A percentile compares a stretch with the other conserved stretches of the same genome.
These are phyloP conservation scores for Aspergillus funiculosus DNA, from an alignment of 495 filamentous ascomycete species.

Conservation along the genomic window DNA sequence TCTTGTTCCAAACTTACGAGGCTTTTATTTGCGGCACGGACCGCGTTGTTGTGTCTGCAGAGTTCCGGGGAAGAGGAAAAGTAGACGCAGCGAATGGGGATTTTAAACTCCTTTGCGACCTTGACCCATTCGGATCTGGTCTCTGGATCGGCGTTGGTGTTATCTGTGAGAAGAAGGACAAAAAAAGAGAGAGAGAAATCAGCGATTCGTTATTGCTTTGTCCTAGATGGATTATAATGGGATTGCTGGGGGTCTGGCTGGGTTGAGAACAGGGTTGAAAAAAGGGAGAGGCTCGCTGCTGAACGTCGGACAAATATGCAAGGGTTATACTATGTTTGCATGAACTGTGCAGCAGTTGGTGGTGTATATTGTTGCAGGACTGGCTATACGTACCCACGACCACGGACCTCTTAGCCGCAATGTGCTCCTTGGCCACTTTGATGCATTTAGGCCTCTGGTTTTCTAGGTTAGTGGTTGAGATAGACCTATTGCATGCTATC, in stretches of 20 bases:
- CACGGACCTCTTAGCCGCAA: constrained; percentile 61
- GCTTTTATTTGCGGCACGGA: constrained; percentile 62
- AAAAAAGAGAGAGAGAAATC: background rate
- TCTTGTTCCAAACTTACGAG: constrained; percentile 22
- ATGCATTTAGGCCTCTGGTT: constrained; percentile 73
- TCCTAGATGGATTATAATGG: too few species aligned
- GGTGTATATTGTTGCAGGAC: background rate
- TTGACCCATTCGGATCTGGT: constrained; percentile 68
- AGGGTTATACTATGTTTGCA: constrained; percentile 6
- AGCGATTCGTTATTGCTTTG: background rate
- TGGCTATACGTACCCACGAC: constrained; percentile 59
- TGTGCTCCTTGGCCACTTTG: constrained; percentile 60
- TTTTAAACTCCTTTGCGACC: constrained; percentile 60
- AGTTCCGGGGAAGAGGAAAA: constrained; percentile 68
- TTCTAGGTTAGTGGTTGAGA: constrained; percentile 6
- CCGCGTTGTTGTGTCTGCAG: constrained; percentile 86
- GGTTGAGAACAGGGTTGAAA: background rate
- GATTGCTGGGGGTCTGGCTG: too few species aligned
- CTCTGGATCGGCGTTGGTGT: constrained; percentile 80
- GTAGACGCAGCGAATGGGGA: constrained; percentile 80
- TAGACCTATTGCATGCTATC: background rate
- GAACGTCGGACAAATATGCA: constrained; percentile 13
- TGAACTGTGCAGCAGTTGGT: background rate
- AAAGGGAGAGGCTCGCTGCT: background rate
- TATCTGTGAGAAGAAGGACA: constrained; percentile 53